Base-by-base conservation (phyloP, 768 basidiomycete genomes). In the Cantharellus cinnabarinus region DNA sequence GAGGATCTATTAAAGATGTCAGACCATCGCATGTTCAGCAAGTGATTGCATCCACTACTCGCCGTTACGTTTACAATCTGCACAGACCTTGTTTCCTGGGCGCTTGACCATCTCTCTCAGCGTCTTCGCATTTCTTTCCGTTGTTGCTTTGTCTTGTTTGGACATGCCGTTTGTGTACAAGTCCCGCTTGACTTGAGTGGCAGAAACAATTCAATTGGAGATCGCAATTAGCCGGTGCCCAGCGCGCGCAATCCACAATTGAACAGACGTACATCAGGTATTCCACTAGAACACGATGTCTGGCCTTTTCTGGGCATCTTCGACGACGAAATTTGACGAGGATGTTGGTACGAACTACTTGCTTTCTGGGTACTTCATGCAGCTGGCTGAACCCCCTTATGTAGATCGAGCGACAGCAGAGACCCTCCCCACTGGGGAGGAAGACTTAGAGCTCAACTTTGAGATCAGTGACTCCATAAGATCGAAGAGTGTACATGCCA, bases 41-140 rank as follows among this genome's bases (percentile, higher is more conserved):
- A 15, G 60, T 7, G 59, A 61, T 37, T n/a, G 40, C n/a, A 42
- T 34, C 34, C 34, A 35, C 38, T 29, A 70, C 81, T 41, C 64
- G 88, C 93, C 94, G 70, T 95, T 93, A 62, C 87, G 82, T 69
- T 95, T 94, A 75, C 94, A 99, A 67, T 99, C 94, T 1, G 89
- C 89, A 63, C 94, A 99, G 44, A 85, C 70, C 71, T 90, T 97
- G 73, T 97, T 99, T 62, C 93, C 89, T 15, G 86, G 83, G 52
- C 74, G 75, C 68, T 88, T 95, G 57, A 99, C 79, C 39, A 97
- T 76, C 64, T 89, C 94, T 52, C 90, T 76, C 7, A 99, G 78
- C 3, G 79, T 83, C 59, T 77, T 77, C 20, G 89, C 73, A 67
- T 89, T 79, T 60, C 79, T 73, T 61, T 94, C 91, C 3, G 84